Conservation (phyloP, 2,329 filamentous ascomycete genomes). For the Pseudocercospora musae region DNA sequence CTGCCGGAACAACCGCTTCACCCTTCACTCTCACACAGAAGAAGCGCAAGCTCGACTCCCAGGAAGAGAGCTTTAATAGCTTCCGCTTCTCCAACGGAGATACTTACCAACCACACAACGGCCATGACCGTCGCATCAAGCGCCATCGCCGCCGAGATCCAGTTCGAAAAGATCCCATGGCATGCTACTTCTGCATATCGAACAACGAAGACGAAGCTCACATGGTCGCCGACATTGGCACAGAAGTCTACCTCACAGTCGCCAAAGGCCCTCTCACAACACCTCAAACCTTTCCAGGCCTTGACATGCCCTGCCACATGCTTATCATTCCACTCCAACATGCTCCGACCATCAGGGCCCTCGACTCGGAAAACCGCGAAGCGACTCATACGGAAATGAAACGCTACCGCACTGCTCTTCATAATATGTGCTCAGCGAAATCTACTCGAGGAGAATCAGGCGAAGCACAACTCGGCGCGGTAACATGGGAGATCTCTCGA, state of each 20-base stretch:
- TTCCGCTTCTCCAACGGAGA: slow-evolving; percentile 54
- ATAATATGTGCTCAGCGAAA: slow-evolving; percentile 63
- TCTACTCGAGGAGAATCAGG: slow-evolving; percentile 38
- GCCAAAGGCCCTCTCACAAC: slow-evolving; percentile 86
- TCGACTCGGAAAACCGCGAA: slow-evolving; percentile 54
- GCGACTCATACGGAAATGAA: slow-evolving; percentile 77
- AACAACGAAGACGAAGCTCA: slow-evolving; percentile 81
- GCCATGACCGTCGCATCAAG: slow-evolving; percentile 17
- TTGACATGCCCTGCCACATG: slow-evolving; percentile 79
- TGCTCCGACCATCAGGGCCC: slow-evolving; percentile 67
- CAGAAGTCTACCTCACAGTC: slow-evolving; percentile 82
- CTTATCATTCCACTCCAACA: slow-evolving; percentile 89
- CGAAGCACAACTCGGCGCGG: slow-evolving; percentile 64
- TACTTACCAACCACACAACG: slow-evolving; percentile 34
- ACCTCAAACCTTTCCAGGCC: slow-evolving; percentile 64
- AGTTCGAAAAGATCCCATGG: slow-evolving; percentile 46
- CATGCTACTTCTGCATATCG: slow-evolving; percentile 94
- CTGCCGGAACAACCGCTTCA: slow-evolving; percentile 69
- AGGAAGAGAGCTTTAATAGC: slow-evolving; percentile 32
- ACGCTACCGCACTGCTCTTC: slow-evolving; percentile 71
- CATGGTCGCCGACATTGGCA: slow-evolving; percentile 84
- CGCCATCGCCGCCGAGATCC: slow-evolving; percentile 7
- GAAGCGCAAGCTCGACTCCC: slow-evolving; percentile 49
- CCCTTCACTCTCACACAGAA: slow-evolving; percentile 59
- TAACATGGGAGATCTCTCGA: slow-evolving; percentile 91